Evolutionary conservation across 169 alveolate genomes (phyloP).

Genomic region (Cyclospora cayetanensis): DNA sequence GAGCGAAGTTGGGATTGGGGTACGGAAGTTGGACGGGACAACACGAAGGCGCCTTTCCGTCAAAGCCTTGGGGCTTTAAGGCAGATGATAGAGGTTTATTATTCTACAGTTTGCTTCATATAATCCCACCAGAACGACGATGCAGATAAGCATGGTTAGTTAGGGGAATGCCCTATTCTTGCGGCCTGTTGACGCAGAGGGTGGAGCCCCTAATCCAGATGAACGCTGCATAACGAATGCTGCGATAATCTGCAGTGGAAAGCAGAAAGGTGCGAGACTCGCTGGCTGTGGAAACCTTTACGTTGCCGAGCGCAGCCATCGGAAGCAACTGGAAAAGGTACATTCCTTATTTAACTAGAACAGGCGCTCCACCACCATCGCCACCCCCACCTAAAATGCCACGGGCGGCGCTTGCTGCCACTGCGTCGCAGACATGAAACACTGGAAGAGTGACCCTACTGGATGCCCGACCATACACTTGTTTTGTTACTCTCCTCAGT

Average conservation of each 20-base stretch:
- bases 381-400: neutral
- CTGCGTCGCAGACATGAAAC: neutral
- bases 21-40: no score
- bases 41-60: neutral
- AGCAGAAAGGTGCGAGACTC: neutral
- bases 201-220: no score
- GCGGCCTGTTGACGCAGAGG: no score
- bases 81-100: neutral
- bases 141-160: neutral
- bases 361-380: neutral
- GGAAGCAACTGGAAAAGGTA: neutral
- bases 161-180: no score
- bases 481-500: no score
- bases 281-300: neutral
- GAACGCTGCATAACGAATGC: constrained; percentile 4
- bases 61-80: neutral
- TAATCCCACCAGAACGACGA: neutral
- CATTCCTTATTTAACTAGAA: neutral
- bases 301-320: neutral
- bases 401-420: neutral
- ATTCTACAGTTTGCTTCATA: neutral
- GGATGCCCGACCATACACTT: no score
- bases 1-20: no score
- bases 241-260: neutral
- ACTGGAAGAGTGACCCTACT: no score